Conservation (phyloP, 2,329 filamentous ascomycete species). For the Chaetomium sp. region DNA sequence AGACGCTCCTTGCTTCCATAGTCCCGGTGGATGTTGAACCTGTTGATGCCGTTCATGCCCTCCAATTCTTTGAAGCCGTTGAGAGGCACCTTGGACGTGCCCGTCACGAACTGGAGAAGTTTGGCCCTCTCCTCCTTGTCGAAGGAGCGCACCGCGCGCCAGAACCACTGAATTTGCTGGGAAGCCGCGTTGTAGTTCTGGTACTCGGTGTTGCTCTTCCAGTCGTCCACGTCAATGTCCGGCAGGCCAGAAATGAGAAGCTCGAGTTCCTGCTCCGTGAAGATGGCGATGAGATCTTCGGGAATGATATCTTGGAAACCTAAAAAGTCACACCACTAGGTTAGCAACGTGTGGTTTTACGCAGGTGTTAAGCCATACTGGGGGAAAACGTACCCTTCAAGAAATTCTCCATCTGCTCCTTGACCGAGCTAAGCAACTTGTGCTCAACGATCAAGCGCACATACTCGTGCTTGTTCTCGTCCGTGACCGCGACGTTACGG, state of each 20-base stretch:
- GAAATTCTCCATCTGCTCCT: constrained; percentile 91
- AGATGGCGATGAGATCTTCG: constrained; percentile 88
- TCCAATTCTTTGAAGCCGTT: constrained; percentile 99
- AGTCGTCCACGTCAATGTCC: constrained; percentile 96
- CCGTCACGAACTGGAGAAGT: constrained; percentile 93
- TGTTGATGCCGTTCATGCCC: constrained; percentile 96
- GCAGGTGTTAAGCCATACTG: background rate
- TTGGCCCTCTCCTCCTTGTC: constrained; percentile 99
- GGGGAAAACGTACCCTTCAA: constrained; percentile 56
- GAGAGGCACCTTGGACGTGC: constrained; percentile 94
- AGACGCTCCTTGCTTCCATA: constrained; percentile 94
- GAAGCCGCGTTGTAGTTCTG: constrained; percentile 95
- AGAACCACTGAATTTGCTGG: constrained; percentile 99
- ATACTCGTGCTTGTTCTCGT: constrained; percentile 98
- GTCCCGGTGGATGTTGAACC: constrained; percentile 98
- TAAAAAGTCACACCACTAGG: constrained; percentile 28
- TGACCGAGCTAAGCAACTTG: constrained; percentile 82
- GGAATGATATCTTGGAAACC: constrained; percentile 98
- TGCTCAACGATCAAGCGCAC: constrained; percentile 92
- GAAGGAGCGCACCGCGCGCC: constrained; percentile 92
- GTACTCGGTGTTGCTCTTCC: constrained; percentile 98
- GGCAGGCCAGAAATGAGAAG: constrained; percentile 93
- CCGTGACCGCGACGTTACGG: constrained; percentile 85
- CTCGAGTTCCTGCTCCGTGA: constrained; percentile 97
- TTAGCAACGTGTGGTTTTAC: background rate